These are phyloP conservation scores for Emericellopsis cladophorae DNA, from an alignment of 2,329 filamentous ascomycete genomes.

Conservation along the genomic window DNA sequence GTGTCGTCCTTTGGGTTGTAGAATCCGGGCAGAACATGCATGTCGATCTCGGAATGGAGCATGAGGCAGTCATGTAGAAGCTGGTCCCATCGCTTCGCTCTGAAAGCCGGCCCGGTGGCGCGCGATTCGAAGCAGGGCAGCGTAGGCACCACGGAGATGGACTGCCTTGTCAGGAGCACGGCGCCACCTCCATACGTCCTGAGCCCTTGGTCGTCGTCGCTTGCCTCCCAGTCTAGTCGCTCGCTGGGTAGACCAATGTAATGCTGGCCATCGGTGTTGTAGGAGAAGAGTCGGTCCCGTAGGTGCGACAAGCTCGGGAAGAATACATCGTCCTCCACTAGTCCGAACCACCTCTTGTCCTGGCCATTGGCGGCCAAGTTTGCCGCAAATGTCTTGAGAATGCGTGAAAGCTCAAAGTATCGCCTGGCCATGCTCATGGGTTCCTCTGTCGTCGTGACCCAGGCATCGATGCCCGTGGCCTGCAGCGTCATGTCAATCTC, in stretches of 20 bases:
- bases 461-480: slow-evolving; percentile 24
- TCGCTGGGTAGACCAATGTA: slow-evolving; percentile 32
- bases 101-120: slow-evolving; percentile 5
- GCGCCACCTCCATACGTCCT: slow-evolving; percentile 31
- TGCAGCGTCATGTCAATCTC: slow-evolving; percentile 17
- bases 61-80: slow-evolving; percentile 26
- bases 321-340: slow-evolving; percentile 34
- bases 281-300: slow-evolving; percentile 20
- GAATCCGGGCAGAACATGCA: slow-evolving; percentile 29
- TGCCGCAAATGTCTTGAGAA: slow-evolving; percentile 18
- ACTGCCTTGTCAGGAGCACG: slow-evolving; percentile 24
- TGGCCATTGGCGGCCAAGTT: slow-evolving; percentile 20
- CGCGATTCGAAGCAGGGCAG: slow-evolving; percentile 22
- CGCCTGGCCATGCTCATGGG: slow-evolving; percentile 17
- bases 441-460: slow-evolving; percentile 17
- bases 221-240: slow-evolving; percentile 23
- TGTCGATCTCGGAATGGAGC: slow-evolving; percentile 17
- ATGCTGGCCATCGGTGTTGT: slow-evolving; percentile 17
- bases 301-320: slow-evolving; percentile 27
- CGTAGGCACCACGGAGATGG: slow-evolving; percentile 18
- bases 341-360: slow-evolving; percentile 25
- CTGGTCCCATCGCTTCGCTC: slow-evolving; percentile 24
- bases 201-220: slow-evolving; percentile 16
- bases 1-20: slow-evolving; percentile 22
- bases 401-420: slow-evolving; percentile 24